Conservation (phyloP, 2,329 filamentous ascomycete species). For the Alternaria angustiovoidea region DNA sequence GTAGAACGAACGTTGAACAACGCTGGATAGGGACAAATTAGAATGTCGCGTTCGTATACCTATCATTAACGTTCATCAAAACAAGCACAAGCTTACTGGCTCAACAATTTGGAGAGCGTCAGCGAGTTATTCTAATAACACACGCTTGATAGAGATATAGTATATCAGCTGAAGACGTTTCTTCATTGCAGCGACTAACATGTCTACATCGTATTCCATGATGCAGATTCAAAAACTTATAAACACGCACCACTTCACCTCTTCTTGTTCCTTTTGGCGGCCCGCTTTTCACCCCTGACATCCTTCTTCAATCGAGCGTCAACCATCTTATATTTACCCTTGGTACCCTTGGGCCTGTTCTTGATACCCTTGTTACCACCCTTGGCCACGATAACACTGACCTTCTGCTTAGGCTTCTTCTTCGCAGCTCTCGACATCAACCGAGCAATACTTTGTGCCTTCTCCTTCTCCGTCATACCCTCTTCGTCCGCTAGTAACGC, state of each 20-base stretch:
- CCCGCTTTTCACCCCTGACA: conserved; percentile 82
- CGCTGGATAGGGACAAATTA: neutral
- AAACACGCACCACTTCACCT: conserved; percentile 9
- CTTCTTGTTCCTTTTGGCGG: conserved; percentile 74
- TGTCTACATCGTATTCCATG: neutral
- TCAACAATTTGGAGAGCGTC: too few species aligned
- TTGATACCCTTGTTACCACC: conserved; percentile 85
- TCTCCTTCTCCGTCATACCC: conserved; percentile 94
- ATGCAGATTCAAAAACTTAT: neutral
- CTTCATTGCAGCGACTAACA: neutral
- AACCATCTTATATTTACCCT: conserved; percentile 97
- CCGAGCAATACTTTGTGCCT: conserved; percentile 82
- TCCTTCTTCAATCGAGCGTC: conserved; percentile 97
- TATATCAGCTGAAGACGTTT: neutral
- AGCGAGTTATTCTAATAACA: too few species aligned
- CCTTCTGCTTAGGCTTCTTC: conserved; percentile 83
- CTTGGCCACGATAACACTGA: conserved; percentile 88
- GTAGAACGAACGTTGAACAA: neutral
- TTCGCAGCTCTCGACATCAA: conserved; percentile 82
- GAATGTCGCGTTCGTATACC: too few species aligned
- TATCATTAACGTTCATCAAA: too few species aligned
- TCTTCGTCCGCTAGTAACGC: conserved; percentile 88
- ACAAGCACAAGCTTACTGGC: too few species aligned
- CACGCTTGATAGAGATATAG: neutral
- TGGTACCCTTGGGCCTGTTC: conserved; percentile 87